Conservation (phyloP, 2,329 filamentous ascomycete species). For the Trichophyton simii region DNA sequence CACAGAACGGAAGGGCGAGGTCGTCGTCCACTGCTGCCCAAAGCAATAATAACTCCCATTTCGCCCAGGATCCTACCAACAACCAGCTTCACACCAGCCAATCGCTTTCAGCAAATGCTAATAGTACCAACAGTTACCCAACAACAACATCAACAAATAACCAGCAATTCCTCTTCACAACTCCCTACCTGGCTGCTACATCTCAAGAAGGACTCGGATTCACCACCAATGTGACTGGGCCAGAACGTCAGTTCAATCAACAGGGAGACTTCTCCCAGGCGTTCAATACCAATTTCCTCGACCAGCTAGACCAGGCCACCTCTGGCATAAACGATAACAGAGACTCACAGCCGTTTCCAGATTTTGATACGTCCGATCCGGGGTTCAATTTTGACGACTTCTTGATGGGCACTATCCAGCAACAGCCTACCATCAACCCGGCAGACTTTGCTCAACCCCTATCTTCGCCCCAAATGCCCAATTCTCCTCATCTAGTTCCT, state of each 20-base stretch:
- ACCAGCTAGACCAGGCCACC: slow-evolving; percentile 25
- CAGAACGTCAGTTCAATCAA: slow-evolving; percentile 25
- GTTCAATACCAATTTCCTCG: slow-evolving; percentile 27
- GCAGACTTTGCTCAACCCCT: slow-evolving; percentile 34
- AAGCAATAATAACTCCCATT: slow-evolving; percentile 5
- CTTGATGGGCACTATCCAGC: slow-evolving; percentile 16
- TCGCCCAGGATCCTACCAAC: not conserved
- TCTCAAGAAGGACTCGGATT: not conserved
- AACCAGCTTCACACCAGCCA: not conserved
- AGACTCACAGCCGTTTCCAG: slow-evolving; percentile 27
- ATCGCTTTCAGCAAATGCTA: not conserved
- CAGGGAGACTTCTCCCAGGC: slow-evolving; percentile 25
- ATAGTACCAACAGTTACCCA: not conserved
- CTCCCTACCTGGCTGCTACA: slow-evolving; percentile 24
- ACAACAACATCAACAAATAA: slow-evolving; percentile 12
- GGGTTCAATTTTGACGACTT: slow-evolving; percentile 26
- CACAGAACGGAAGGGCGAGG: slow-evolving; percentile 1
- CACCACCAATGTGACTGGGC: not conserved
- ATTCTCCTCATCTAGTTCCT: slow-evolving; percentile 10
- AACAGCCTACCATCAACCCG: slow-evolving; percentile 35
- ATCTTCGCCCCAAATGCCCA: slow-evolving; percentile 33
- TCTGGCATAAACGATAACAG: slow-evolving; percentile 15
- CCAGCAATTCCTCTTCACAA: slow-evolving; percentile 26
- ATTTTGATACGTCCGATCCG: slow-evolving; percentile 28
- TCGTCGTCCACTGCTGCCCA: not conserved